These are phyloP conservation scores for Cetraspora pellucida DNA, from an alignment of 192 early-diverging fungal species.

Conservation along the genomic window DNA sequence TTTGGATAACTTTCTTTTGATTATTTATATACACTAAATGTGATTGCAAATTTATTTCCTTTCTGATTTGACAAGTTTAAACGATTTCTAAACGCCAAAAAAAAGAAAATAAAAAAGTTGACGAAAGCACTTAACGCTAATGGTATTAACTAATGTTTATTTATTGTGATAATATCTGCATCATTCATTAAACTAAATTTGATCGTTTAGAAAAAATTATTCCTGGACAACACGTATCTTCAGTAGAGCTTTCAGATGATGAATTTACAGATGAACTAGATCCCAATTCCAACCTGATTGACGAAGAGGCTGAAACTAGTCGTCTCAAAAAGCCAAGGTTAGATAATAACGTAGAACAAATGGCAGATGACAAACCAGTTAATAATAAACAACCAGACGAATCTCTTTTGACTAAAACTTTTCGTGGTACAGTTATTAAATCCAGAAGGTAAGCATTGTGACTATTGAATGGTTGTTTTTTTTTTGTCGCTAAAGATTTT, in stretches of 20 bases:
- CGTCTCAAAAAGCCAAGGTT: neutral
- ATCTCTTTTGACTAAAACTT: slow-evolving; percentile 20
- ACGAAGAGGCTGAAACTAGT: neutral
- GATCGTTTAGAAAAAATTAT: neutral
- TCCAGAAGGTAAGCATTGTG: slow-evolving; percentile 6
- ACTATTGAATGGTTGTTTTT: neutral
- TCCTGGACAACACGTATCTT: neutral
- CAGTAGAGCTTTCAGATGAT: neutral
- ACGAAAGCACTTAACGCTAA: slow-evolving; percentile 1
- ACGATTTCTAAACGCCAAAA: slow-evolving; percentile 3
- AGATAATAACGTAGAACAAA: neutral
- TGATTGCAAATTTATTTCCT: neutral
- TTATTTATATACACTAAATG: neutral
- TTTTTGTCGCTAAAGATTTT: neutral
- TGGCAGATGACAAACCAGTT: neutral
- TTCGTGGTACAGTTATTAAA: slow-evolving; percentile 11
- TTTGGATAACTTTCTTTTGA: neutral
- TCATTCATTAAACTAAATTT: neutral
- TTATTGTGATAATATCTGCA: neutral
- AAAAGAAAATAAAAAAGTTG: slow-evolving; percentile 22
- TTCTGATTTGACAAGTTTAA: neutral
- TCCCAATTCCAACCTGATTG: neutral
- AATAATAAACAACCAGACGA: neutral
- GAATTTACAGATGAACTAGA: neutral
- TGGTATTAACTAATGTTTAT: neutral